Percentiles rank a stretch among this genome's conserved stretches.
phyloP scores from a whole-genome alignment of 306 rosid species.

The Arachis stenosperma region DNA sequence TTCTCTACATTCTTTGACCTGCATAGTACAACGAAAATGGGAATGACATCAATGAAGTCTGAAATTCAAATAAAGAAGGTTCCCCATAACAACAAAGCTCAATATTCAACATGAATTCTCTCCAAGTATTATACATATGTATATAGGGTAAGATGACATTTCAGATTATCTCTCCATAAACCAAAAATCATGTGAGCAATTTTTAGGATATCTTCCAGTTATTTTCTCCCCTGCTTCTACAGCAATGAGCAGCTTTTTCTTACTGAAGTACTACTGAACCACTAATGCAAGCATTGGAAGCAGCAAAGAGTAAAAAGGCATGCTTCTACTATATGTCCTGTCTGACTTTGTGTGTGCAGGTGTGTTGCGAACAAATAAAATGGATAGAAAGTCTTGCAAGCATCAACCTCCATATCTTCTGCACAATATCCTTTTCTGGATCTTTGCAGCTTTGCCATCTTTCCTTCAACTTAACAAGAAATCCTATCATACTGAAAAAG shows the following conservation, averaged over 20 bases:
- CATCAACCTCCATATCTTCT: constrained; percentile 67
- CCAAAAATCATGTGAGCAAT: constrained; percentile 26
- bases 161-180: constrained; percentile 10
- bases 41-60: constrained; percentile 10
- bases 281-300: constrained; percentile 16
- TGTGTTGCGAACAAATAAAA: constrained; percentile 26
- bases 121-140: too few species aligned
- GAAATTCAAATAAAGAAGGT: constrained; percentile 2
- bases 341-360: not conserved
- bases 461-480: constrained; percentile 67
- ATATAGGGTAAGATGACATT: constrained; percentile 8
- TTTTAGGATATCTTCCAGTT: constrained; percentile 20
- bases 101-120: constrained; percentile 12
- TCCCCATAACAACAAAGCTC: constrained; percentile 21
- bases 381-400: constrained; percentile 21
- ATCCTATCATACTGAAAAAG: constrained; percentile 75
- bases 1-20: constrained; percentile 64
- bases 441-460: constrained; percentile 70
- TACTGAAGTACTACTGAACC: constrained; percentile 13
- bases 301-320: not conserved
- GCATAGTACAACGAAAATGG: constrained; percentile 38
- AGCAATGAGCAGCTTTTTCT: constrained; percentile 24
- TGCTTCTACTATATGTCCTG: constrained; percentile 25
- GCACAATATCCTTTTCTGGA: constrained; percentile 77
- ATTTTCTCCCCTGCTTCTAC: constrained; percentile 24